A percentile compares a stretch with the other conserved stretches of the same genome.
These are phyloP conservation scores for Prototheca cutis DNA, from an alignment of 163 green algal genomes.

Conservation along the genomic window DNA sequence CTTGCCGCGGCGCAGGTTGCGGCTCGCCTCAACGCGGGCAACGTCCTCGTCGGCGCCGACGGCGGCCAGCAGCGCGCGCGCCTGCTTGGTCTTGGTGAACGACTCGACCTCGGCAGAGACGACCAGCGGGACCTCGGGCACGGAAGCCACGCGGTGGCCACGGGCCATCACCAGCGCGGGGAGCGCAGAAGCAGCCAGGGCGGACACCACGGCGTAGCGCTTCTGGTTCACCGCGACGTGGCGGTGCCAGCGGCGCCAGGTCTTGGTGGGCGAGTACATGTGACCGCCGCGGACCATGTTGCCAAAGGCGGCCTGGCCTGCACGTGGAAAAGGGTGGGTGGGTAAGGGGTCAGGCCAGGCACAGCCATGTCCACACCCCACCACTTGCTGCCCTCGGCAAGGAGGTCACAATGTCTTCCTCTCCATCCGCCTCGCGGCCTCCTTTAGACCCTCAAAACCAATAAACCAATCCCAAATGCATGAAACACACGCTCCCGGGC, in stretches of 20 bases:
- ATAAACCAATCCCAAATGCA: background rate
- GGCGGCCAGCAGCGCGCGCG: constrained; percentile 80
- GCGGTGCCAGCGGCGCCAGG: constrained; percentile 93
- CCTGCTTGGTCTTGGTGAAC: constrained; percentile 91
- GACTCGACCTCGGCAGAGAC: constrained; percentile 73
- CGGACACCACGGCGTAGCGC: constrained; percentile 89
- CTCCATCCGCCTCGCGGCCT: no score
- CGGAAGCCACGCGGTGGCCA: constrained; percentile 82
- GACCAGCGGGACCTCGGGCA: constrained; percentile 93
- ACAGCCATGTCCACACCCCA: background rate
- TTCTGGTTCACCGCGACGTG: constrained; percentile 98
- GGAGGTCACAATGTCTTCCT: no score
- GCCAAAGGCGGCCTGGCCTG: constrained; percentile 95
- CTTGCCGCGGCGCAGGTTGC: constrained; percentile 81
- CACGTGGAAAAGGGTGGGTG: no score
- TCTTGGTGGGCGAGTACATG: constrained; percentile 98
- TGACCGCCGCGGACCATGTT: constrained; percentile 98
- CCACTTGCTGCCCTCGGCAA: no score
- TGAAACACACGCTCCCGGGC: no score
- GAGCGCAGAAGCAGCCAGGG: constrained; percentile 88
- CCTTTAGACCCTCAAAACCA: no score
- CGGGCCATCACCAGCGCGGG: constrained; percentile 91
- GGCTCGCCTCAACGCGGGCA: constrained; percentile 36
- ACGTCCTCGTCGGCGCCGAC: constrained; percentile 80
- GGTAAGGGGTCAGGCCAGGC: background rate